Percentiles rank a stretch among this genome's conserved stretches.
phyloP scores from a whole-genome alignment of 345 rosid genomes.

The Jatropha curcas region DNA sequence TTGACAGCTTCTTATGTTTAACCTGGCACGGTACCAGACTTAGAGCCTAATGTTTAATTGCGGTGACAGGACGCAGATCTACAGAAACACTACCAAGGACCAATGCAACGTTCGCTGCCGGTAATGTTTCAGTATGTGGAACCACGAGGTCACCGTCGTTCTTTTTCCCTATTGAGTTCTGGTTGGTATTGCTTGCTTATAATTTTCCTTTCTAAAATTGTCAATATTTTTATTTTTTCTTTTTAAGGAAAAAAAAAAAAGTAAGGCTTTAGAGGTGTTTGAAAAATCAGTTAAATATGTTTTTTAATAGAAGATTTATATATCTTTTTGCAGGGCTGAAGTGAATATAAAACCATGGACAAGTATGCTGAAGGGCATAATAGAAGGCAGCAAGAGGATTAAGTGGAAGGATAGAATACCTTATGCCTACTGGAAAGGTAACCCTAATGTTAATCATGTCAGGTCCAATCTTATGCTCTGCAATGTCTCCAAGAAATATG shows the following conservation, averaged over 20 bases:
- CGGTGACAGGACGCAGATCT: not conserved
- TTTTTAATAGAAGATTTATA: no score
- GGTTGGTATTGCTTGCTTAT: not conserved
- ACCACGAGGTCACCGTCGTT: not conserved
- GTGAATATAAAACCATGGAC: slow-evolving; percentile 77
- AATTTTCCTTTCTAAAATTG: no score
- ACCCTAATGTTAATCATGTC: slow-evolving; percentile 57
- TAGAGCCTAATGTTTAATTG: not conserved
- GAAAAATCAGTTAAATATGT: no score
- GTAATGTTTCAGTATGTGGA: not conserved
- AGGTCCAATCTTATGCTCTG: slow-evolving; percentile 73
- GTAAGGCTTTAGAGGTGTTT: no score
- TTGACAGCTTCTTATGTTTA: not conserved
- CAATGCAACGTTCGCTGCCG: not conserved
- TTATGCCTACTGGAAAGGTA: slow-evolving; percentile 88
- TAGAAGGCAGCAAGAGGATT: slow-evolving; percentile 48
- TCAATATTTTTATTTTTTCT: no score
- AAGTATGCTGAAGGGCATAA: slow-evolving; percentile 43
- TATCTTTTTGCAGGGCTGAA: slow-evolving; percentile 71
- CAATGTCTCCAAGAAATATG: slow-evolving; percentile 57
- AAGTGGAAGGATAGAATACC: slow-evolving; percentile 69
- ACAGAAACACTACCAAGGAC: not conserved
- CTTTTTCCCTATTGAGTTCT: not conserved
- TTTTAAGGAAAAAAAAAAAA: no score
- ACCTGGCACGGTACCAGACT: not conserved